These are phyloP conservation scores for Suhomyces emberorum DNA, from an alignment of 805 yeast genomes.

Conservation along the genomic window DNA sequence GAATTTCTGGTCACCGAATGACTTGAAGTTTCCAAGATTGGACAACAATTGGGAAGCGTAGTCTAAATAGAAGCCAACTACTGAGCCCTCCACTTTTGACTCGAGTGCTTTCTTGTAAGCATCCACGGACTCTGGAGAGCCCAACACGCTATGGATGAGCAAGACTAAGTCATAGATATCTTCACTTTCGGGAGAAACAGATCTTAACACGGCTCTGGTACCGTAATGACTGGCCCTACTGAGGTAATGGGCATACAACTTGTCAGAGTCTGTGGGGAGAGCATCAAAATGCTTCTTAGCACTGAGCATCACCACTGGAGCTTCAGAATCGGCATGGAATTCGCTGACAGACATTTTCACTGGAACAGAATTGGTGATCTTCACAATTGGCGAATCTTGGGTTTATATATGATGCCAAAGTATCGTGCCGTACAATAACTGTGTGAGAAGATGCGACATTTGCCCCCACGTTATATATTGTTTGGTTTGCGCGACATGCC, in stretches of 20 bases:
- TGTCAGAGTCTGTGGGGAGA: conserved; percentile 55
- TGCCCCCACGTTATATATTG: not conserved
- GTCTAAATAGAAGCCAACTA: conserved; percentile 53
- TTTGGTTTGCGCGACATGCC: not conserved
- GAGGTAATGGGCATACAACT: conserved; percentile 73
- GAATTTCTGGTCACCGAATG: conserved; percentile 87
- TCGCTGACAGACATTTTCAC: conserved; percentile 1
- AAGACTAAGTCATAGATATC: conserved; percentile 67
- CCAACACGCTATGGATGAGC: conserved; percentile 49
- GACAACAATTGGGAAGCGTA: conserved; percentile 73
- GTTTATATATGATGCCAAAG: not conserved
- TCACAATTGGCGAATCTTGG: not conserved
- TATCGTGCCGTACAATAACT: conserved; percentile 3
- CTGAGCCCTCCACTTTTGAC: conserved; percentile 27
- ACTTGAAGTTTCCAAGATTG: conserved; percentile 76
- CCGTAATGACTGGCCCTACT: conserved; percentile 85
- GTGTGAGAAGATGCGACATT: not conserved
- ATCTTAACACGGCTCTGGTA: conserved; percentile 71
- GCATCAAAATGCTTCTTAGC: conserved; percentile 69
- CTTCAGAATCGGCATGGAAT: conserved; percentile 37
- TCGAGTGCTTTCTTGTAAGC: conserved; percentile 37
- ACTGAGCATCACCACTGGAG: conserved; percentile 45
- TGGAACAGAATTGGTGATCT: too few species aligned
- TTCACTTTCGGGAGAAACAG: conserved; percentile 82
- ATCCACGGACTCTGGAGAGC: conserved; percentile 40